Conservation (phyloP, 2,329 filamentous ascomycete genomes). For the Aspergillus pseudotamarii region DNA sequence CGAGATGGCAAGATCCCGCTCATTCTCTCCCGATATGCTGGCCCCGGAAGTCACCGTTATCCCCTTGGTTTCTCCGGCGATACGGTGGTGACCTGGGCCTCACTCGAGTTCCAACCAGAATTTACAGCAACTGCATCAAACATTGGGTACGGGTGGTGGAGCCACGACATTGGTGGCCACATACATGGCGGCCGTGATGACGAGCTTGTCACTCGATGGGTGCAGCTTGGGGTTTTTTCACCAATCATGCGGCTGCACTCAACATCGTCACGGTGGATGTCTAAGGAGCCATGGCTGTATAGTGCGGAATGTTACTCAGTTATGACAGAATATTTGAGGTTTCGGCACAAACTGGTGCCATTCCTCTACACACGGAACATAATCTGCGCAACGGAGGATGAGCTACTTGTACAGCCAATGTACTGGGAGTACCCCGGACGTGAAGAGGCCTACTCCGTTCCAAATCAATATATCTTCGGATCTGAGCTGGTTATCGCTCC, state of each 20-base stretch:
- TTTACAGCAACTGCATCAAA: constrained; percentile 69
- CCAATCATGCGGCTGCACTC: constrained; percentile 66
- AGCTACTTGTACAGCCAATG: constrained; percentile 62
- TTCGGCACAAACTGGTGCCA: constrained; percentile 62
- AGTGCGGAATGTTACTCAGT: constrained; percentile 49
- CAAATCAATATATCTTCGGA: constrained; percentile 64
- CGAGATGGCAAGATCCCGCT: constrained; percentile 49
- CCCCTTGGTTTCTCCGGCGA: constrained; percentile 68
- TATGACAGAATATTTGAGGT: constrained; percentile 54
- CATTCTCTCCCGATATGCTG: constrained; percentile 64
- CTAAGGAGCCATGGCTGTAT: constrained; percentile 65
- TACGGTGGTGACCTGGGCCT: constrained; percentile 61
- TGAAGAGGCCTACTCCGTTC: constrained; percentile 58
- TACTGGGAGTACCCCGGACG: constrained; percentile 62
- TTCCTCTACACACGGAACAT: constrained; percentile 64
- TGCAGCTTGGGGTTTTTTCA: constrained; percentile 64
- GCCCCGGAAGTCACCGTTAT: constrained; percentile 65
- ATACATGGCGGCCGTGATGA: constrained; percentile 59
- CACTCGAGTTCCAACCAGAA: constrained; percentile 65
- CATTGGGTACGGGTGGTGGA: constrained; percentile 71
- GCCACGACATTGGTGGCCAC: constrained; percentile 69
- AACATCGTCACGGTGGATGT: constrained; percentile 59
- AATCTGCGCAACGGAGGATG: constrained; percentile 45
- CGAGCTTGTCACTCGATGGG: constrained; percentile 62
- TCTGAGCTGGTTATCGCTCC: constrained; percentile 59